These are phyloP conservation scores for Cladosporium velox DNA, from an alignment of 2,329 filamentous ascomycete genomes.

Conservation along the genomic window DNA sequence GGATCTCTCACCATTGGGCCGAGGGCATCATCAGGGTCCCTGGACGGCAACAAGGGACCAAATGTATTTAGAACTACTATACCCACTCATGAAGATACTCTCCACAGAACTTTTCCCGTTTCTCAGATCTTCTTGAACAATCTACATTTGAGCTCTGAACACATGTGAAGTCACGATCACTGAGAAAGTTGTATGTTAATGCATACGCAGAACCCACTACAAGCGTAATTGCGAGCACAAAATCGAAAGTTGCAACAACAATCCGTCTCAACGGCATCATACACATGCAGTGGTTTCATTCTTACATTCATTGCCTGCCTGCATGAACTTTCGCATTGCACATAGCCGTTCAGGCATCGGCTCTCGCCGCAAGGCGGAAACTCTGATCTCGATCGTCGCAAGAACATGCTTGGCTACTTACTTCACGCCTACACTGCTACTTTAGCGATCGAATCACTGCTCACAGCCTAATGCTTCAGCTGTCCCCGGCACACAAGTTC, in stretches of 20 bases:
- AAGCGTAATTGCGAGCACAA: not conserved
- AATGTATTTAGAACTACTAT: constrained; percentile 7
- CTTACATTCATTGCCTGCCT: too few relatives aligned
- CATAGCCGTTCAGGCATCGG: not conserved
- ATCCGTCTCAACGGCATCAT: too few relatives aligned
- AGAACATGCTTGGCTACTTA: not conserved
- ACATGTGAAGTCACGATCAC: too few relatives aligned
- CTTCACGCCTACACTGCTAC: not conserved
- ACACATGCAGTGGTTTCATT: too few relatives aligned
- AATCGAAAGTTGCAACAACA: not conserved
- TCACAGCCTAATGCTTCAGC: not conserved
- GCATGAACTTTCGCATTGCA: not conserved
- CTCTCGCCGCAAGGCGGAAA: not conserved
- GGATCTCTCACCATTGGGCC: not conserved
- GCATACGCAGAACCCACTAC: not conserved
- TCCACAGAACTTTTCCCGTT: not conserved
- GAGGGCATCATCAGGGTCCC: not conserved
- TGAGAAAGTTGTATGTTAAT: not conserved
- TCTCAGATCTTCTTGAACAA: not conserved
- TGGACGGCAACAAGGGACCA: not conserved
- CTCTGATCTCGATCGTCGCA: not conserved
- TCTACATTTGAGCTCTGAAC: not conserved
- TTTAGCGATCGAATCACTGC: not conserved
- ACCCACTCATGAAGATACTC: not conserved
- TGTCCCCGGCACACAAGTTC: not conserved